A percentile compares a stretch with the other conserved stretches of the same genome.
These are phyloP conservation scores for Scedosporium dehoogii DNA, from an alignment of 2,329 filamentous ascomycete species.

Conservation along the genomic window DNA sequence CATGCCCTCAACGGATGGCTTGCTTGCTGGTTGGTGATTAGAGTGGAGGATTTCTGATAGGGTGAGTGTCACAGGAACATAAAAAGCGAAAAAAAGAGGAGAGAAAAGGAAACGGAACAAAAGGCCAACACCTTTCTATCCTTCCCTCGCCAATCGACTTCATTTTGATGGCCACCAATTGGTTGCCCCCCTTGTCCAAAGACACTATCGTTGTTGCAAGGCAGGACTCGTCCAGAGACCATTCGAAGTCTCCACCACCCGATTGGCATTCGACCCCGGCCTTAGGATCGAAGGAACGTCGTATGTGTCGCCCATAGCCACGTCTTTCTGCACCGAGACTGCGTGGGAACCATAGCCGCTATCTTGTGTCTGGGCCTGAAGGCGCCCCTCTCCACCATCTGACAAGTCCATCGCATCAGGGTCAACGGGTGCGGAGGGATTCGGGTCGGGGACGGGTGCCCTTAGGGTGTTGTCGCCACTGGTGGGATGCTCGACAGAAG, in stretches of 20 bases:
- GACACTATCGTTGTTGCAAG: slow-evolving; percentile 12
- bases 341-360: slow-evolving; percentile 38
- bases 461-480: slow-evolving; percentile 31
- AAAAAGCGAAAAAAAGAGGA: too few species aligned
- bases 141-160: not conserved
- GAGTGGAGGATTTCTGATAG: too few species aligned
- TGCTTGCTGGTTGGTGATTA: too few species aligned
- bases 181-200: not conserved
- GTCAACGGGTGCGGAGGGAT: slow-evolving; percentile 3
- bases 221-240: slow-evolving; percentile 45
- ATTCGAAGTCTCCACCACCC: slow-evolving; percentile 52
- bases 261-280: slow-evolving; percentile 44
- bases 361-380: slow-evolving; percentile 27
- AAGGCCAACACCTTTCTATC: not conserved
- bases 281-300: slow-evolving; percentile 41
- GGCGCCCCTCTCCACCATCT: slow-evolving; percentile 35
- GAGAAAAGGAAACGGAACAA: not conserved
- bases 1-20: too few species aligned
- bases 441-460: not conserved
- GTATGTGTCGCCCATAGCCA: slow-evolving; percentile 36
- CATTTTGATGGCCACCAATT: not conserved
- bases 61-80: too few species aligned
- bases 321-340: slow-evolving; percentile 26
- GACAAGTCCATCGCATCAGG: slow-evolving; percentile 18
- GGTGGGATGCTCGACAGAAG: slow-evolving; percentile 50